These are phyloP conservation scores for Vairimorpha necatrix DNA, from an alignment of 371 early-diverging fungal genomes.

Conservation along the genomic window DNA sequence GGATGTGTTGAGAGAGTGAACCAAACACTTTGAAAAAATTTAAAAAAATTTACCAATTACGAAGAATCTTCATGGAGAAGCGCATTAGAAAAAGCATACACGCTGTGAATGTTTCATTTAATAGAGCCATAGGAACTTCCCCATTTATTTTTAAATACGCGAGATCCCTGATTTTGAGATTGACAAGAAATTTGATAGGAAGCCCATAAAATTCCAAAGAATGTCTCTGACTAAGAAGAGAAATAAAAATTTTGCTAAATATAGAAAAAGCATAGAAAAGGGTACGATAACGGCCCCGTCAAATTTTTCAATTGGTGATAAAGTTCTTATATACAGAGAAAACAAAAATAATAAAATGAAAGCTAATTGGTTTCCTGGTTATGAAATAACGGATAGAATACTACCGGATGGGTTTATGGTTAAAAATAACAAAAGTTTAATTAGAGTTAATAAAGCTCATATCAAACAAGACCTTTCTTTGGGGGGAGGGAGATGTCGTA, in stretches of 20 bases:
- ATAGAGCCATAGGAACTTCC: constrained; percentile 2
- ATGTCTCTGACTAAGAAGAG: too few relatives aligned
- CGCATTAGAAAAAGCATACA: not conserved
- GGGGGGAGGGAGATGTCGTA: too few relatives aligned
- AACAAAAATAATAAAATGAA: not conserved
- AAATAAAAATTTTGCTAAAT: too few relatives aligned
- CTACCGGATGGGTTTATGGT: not conserved
- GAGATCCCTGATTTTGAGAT: not conserved
- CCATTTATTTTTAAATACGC: not conserved
- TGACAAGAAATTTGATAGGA: too few relatives aligned
- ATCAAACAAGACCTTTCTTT: too few relatives aligned
- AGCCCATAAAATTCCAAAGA: too few relatives aligned
- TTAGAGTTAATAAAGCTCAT: not conserved
- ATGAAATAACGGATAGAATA: not conserved
- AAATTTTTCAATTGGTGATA: too few relatives aligned
- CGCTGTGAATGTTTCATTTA: not conserved
- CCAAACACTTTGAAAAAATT: not conserved
- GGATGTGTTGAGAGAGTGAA: not conserved
- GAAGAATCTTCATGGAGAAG: not conserved
- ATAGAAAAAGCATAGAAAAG: too few relatives aligned
- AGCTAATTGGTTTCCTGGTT: not conserved
- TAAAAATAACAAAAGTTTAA: not conserved
- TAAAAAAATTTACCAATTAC: not conserved
- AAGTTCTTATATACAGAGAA: too few relatives aligned
- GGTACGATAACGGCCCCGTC: too few relatives aligned